phyloP scores from a whole-genome alignment of 139 green algal species.

The Axilococcus clingmanii region DNA sequence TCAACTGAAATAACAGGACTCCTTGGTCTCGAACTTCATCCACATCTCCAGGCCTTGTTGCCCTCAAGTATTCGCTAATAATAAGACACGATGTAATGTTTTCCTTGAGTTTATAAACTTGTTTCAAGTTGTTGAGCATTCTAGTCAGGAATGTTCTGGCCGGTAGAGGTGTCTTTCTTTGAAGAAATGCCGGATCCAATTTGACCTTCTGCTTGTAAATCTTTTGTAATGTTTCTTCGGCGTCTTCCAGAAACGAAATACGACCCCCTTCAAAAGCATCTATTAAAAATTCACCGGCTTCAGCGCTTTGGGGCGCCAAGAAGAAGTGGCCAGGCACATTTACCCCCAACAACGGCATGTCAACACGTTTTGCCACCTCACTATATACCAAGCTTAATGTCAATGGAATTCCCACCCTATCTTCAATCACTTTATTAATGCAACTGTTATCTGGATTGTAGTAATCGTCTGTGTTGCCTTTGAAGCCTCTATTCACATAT shows the following conservation, averaged over 20 bases:
- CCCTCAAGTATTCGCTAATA: slow-evolving; percentile 15
- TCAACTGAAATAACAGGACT: slow-evolving; percentile 19
- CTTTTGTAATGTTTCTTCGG: slow-evolving; percentile 27
- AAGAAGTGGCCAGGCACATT: slow-evolving; percentile 58
- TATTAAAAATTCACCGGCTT: slow-evolving; percentile 16
- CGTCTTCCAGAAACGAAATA: slow-evolving; percentile 34
- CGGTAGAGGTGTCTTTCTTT: slow-evolving; percentile 16
- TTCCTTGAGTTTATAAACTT: slow-evolving; percentile 10
- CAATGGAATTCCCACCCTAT: slow-evolving; percentile 45
- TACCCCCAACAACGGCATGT: slow-evolving; percentile 31
- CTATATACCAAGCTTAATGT: slow-evolving; percentile 48
- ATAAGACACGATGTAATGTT: not conserved
- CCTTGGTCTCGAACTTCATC: slow-evolving; percentile 21
- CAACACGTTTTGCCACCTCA: slow-evolving; percentile 30
- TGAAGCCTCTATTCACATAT: slow-evolving; percentile 13
- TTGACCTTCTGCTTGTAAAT: slow-evolving; percentile 17
- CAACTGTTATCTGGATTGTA: slow-evolving; percentile 48
- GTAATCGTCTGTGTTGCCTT: slow-evolving; percentile 35
- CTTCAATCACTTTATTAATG: slow-evolving; percentile 44
- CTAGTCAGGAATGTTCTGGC: slow-evolving; percentile 23
- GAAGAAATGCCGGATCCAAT: slow-evolving; percentile 21
- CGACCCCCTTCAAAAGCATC: slow-evolving; percentile 31
- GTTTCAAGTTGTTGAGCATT: slow-evolving; percentile 38
- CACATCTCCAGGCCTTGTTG: slow-evolving; percentile 11
- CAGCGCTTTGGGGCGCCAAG: slow-evolving; percentile 15